Evolutionary conservation across 306 rosid species (phyloP).

Genomic region (Inga oerstediana): DNA sequence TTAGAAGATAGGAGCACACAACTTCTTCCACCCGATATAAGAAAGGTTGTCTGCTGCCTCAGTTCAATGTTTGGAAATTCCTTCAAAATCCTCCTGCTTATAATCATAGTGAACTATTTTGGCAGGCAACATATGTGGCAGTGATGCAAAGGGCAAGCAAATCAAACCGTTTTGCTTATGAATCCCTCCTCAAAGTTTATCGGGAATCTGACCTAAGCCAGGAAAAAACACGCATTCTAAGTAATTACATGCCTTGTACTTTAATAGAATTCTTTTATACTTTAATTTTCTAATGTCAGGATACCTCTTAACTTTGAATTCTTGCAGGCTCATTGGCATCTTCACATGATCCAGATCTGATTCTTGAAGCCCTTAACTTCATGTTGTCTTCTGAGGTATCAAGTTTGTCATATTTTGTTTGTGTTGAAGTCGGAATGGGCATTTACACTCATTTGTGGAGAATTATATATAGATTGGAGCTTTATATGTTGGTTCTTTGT

Average conservation of each 20-base stretch:
- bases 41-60: constrained; percentile 62
- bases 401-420: constrained; percentile 19
- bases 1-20: constrained; percentile 75
- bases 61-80: constrained; percentile 16
- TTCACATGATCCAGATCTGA: constrained; percentile 50
- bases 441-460: constrained; percentile 1
- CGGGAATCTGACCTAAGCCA: constrained; percentile 86
- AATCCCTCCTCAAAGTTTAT: constrained; percentile 76
- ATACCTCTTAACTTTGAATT: constrained; percentile 26
- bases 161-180: constrained; percentile 64
- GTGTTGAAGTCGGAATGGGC: constrained; percentile 14
- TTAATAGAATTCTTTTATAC: not conserved
- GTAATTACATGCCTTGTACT: constrained; percentile 44
- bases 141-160: constrained; percentile 67
- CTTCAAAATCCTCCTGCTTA: constrained; percentile 18
- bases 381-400: constrained; percentile 57
- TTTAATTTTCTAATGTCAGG: constrained; percentile 3
- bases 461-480: constrained; percentile 23
- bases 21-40: constrained; percentile 88
- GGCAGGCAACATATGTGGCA: constrained; percentile 87
- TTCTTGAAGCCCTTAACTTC: constrained; percentile 54
- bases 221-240: constrained; percentile 87
- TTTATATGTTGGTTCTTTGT: constrained; percentile 34
- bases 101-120: constrained; percentile 39
- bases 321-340: constrained; percentile 48